Evolutionary conservation across 148 eudicot species (phyloP), one percentile per base, ranked within the genome.

Genomic region (Heliosperma pusillum): DNA sequence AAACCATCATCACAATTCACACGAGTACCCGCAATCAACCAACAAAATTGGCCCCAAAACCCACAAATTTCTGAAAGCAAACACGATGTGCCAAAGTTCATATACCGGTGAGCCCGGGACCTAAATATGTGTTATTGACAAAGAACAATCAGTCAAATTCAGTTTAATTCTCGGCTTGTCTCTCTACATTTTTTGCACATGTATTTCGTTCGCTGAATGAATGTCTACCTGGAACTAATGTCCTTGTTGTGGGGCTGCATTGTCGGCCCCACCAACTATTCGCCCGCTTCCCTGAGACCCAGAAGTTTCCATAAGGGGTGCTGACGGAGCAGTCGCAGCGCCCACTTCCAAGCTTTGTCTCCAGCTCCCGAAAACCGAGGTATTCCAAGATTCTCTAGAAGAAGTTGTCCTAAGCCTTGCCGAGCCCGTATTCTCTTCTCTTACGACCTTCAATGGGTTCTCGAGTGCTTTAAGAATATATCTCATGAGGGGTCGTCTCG

Each of bases 281-380:
- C 80, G 83, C 26, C 91, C 90, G 58, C 96, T 92, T 59, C 84
- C 93, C 53, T 83, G 91, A 33, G 96, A 95, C 57, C 89, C 89
- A 0, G 87, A 84, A 8, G 87, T 89, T 53, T 85, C 93, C 52
- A 36, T 55, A 73, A 83, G 86, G 33, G 75, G 72, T 60, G 81
- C 56, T 4, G 87, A 58, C 16, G 76, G 76, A 5, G 80, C 83
- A 7, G 89, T 78, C 26, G 70, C 62, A 7, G 84, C 77, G 3
- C 77, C 90, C n/a, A 84, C 90, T 52, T 92, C 99, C 1, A 89
- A 82, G 85, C 93, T 88, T 19, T 89, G 92, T 72, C 97, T 88
- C 99, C 99, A 95, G 86, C 97, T 95, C 13, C 99, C 97, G 73
- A 92, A 95, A 1, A 92, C 76, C 15, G 90, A 88, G 6, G 97